Evolutionary conservation across 805 yeast species (phyloP), one percentile per base, ranked within the genome.

Genomic region (Saccharomycopsis capsularis): DNA sequence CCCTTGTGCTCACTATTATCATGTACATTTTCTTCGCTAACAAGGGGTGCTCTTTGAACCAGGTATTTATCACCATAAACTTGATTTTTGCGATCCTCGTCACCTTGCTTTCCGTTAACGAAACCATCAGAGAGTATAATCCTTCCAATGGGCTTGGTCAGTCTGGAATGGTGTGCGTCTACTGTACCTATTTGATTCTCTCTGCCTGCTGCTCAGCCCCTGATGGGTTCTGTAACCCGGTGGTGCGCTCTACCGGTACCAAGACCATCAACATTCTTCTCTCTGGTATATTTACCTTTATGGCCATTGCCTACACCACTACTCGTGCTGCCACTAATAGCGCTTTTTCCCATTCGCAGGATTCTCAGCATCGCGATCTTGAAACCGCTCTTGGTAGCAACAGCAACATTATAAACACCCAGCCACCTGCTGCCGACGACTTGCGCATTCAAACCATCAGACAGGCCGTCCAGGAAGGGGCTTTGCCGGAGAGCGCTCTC

Each of bases 81-180:
- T 56, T 90, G 49, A 60, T 88, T 2, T 67, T 90, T 40, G 73
- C 82, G 1, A 34, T 86, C 6, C 58, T 83, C 3, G 79, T 84
- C 2, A 79, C 96, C 0, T 75, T 68, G 0, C 63, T 89, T 49
- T 85, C 96, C 0, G 75, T 95, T 38, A 78, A 85, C 58, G 95
- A 95, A 35, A 75, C 74, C 23, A 82, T 93, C 19, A 98, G 93
- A 65, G 97, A 88, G 62, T 79, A 76, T 60, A 95, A 95, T 64
- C 95, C 98, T 3, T 86, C 85, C 57, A 95, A 96, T 1, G 99
- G 99, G 1, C 70, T 93, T 44, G 97, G 99, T 2, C 99, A 93
- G 68, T 76, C 95, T 9, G 89, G 96, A 15, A 90, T 95, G 90
- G 98, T 95, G 34, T 82, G 91, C 11, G 75, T 89, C 21, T 93